Percentiles rank a stretch among this genome's conserved stretches.
Evolutionary conservation across 495 filamentous ascomycete species (phyloP).

Genomic region (Neurospora terricola): DNA sequence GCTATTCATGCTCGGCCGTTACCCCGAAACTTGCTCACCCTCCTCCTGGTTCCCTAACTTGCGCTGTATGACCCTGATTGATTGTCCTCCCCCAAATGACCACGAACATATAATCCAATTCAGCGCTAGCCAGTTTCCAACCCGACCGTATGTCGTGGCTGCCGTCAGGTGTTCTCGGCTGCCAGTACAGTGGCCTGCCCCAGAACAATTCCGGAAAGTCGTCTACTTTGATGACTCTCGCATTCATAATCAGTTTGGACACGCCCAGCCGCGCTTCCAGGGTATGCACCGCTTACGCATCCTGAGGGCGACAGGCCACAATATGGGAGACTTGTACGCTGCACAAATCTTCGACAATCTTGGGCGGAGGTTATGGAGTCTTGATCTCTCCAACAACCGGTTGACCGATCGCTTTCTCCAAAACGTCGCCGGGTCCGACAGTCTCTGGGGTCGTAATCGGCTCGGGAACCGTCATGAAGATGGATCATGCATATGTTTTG

Average conservation of each 20-base stretch:
- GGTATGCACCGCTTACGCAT: conserved; percentile 29
- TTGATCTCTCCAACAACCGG: conserved; percentile 35
- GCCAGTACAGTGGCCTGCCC: conserved; percentile 19
- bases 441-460: neutral
- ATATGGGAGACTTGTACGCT: conserved; percentile 25
- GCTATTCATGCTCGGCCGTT: neutral
- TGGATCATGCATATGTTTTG: neutral
- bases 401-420: conserved; percentile 26
- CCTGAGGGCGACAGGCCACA: conserved; percentile 26
- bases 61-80: conserved; percentile 26
- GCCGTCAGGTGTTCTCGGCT: conserved; percentile 19
- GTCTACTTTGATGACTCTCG: conserved; percentile 38
- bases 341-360: conserved; percentile 22
- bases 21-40: neutral
- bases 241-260: conserved; percentile 19
- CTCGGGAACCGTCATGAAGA: neutral
- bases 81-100: conserved; percentile 14
- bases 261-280: neutral
- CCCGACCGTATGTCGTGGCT: neutral
- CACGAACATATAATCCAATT: conserved; percentile 4
- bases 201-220: conserved; percentile 19
- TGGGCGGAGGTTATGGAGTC: conserved; percentile 30
- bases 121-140: neutral
- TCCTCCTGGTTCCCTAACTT: conserved; percentile 23
- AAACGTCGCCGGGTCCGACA: neutral